Evolutionary conservation across 2,329 filamentous ascomycete species (phyloP).

Genomic region (Xylariaceae sp.): DNA sequence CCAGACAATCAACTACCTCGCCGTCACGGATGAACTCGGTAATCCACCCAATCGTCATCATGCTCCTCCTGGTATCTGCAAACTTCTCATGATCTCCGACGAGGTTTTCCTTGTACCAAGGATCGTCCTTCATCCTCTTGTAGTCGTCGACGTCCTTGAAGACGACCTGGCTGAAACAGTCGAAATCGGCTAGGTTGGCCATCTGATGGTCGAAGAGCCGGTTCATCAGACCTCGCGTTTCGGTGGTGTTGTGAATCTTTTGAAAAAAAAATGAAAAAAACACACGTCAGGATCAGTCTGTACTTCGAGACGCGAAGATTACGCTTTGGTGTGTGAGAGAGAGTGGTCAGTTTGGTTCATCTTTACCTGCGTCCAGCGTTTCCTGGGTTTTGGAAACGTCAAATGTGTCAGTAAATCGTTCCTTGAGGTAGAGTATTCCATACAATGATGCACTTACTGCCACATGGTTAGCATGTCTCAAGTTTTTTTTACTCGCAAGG

Average conservation of each 20-base stretch:
- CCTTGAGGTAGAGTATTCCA: too few species aligned
- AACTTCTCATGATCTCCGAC: conserved; percentile 45
- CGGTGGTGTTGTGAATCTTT: conserved; percentile 39
- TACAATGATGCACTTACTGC: too few species aligned
- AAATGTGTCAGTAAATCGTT: too few species aligned
- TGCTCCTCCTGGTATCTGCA: conserved; percentile 44
- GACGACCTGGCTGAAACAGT: conserved; percentile 47
- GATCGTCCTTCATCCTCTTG: conserved; percentile 45
- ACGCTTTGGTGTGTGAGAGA: too few species aligned
- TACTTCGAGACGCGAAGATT: too few species aligned
- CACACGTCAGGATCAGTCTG: too few species aligned
- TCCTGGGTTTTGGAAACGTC: too few species aligned
- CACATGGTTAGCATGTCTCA: too few species aligned
- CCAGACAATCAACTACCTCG: conserved; percentile 22
- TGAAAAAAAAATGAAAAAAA: neutral
- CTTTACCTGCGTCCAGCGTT: conserved; percentile 41
- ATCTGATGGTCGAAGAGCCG: conserved; percentile 43
- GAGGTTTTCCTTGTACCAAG: conserved; percentile 44
- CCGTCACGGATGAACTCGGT: conserved; percentile 40
- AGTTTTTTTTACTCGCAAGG: too few species aligned
- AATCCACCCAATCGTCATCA: conserved; percentile 46
- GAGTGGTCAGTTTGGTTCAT: neutral
- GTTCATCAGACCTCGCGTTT: conserved; percentile 37
- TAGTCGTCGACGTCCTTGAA: conserved; percentile 43
- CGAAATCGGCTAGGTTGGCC: conserved; percentile 43